Conservation (phyloP, 768 basidiomycete species). For the Auricularia auricula-judae region DNA sequence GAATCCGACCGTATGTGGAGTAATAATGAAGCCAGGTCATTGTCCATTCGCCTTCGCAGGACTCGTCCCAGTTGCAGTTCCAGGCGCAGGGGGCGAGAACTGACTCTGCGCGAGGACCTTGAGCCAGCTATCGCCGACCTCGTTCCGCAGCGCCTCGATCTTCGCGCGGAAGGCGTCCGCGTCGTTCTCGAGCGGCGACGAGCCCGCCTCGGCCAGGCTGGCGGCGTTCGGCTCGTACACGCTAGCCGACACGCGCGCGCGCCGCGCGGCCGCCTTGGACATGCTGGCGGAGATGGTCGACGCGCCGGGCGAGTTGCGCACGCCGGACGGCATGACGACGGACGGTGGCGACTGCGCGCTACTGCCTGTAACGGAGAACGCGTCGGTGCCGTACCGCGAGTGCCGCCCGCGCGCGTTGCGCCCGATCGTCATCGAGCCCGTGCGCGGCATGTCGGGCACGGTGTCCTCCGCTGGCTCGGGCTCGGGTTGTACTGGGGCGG, state of each 20-base stretch:
- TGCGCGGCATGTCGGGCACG: background rate
- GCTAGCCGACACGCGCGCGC: constrained; percentile 48
- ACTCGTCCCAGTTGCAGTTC: background rate
- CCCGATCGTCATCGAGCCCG: background rate
- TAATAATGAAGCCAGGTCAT: background rate
- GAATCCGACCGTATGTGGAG: background rate
- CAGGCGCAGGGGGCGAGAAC: background rate
- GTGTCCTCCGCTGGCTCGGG: background rate
- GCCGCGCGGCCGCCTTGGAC: constrained; percentile 33
- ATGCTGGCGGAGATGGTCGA: constrained; percentile 16
- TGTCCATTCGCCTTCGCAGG: background rate
- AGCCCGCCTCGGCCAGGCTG: constrained; percentile 18
- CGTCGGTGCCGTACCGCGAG: background rate
- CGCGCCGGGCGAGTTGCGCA: background rate
- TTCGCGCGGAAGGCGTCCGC: constrained; percentile 64
- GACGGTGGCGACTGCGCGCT: background rate
- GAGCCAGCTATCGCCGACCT: constrained; percentile 86
- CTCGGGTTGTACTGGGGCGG: background rate
- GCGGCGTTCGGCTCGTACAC: constrained; percentile 39
- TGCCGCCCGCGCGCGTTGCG: constrained; percentile 2
- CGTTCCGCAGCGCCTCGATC: constrained; percentile 73
- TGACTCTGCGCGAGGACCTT: constrained; percentile 71
- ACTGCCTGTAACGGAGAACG: background rate
- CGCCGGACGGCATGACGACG: background rate
- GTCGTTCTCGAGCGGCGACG: constrained; percentile 28